phyloP scores from a whole-genome alignment of 1,139 yeast genomes.

The Hyphopichia wangnamkhiaoensis region DNA sequence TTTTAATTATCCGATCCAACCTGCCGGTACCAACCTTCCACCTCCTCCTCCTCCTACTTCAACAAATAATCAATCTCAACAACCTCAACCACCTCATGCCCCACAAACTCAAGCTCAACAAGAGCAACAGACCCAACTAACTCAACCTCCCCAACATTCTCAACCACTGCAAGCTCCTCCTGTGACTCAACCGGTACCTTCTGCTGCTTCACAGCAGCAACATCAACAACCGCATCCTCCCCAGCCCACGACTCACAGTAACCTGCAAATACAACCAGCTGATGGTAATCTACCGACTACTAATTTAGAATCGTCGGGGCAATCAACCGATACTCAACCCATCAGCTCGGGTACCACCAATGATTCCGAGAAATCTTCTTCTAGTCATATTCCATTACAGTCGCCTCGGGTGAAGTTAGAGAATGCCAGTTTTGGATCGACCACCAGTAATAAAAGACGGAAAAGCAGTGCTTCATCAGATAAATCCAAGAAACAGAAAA shows the following conservation, averaged over 20 bases:
- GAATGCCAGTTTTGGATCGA: too few relatives aligned
- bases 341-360: not conserved
- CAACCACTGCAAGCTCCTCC: conserved; percentile 8
- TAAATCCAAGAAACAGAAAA: conserved; percentile 8
- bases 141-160: conserved; percentile 7
- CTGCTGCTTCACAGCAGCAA: conserved; percentile 5
- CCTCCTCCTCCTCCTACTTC: conserved; percentile 19
- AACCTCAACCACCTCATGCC: conserved; percentile 9
- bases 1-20: not conserved
- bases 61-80: conserved; percentile 21
- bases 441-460: conserved; percentile 3
- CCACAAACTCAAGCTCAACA: conserved; percentile 1
- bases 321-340: not conserved
- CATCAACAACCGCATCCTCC: conserved; percentile 2
- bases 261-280: not conserved
- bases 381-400: not conserved
- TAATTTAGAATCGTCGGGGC: not conserved
- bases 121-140: conserved; percentile 10
- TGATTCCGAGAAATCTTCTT: not conserved
- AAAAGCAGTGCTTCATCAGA: conserved; percentile 3
- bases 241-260: not conserved
- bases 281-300: not conserved
- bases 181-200: conserved; percentile 6
- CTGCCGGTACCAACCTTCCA: not conserved
- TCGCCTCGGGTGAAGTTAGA: not conserved